Evolutionary conservation across 305 asterid genomes (phyloP).

Genomic region (Stenogyne calaminthoides): DNA sequence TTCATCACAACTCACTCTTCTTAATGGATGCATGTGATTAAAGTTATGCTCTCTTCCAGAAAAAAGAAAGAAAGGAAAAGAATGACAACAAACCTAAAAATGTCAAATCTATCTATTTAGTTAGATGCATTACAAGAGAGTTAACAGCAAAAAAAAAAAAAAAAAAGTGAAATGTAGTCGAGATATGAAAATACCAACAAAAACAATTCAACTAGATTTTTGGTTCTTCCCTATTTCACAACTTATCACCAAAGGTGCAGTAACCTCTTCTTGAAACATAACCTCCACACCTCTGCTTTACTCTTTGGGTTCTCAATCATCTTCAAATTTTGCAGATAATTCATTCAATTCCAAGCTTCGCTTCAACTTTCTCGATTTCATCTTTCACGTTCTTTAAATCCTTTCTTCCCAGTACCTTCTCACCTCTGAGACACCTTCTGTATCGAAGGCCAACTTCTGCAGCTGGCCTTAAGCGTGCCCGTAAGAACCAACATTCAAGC

Average conservation of each 20-base stretch:
- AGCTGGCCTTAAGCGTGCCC: constrained; percentile 60
- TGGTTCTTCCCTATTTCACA: neutral
- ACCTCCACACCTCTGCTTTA: constrained; percentile 66
- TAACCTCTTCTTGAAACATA: constrained; percentile 72
- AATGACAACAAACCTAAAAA: too few species aligned
- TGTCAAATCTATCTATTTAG: too few species aligned
- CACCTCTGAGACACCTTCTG: constrained; percentile 58
- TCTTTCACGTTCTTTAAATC: constrained; percentile 47
- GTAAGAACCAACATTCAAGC: constrained; percentile 72
- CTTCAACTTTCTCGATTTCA: constrained; percentile 57
- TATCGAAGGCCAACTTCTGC: constrained; percentile 59
- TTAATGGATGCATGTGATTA: too few species aligned
- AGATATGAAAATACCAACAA: neutral
- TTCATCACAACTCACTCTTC: too few species aligned
- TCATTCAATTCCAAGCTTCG: constrained; percentile 66
- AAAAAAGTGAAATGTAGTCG: too few species aligned
- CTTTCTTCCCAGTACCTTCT: constrained; percentile 61
- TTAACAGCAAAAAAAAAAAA: too few species aligned
- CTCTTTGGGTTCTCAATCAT: constrained; percentile 49
- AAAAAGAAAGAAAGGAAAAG: too few species aligned
- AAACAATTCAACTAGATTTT: neutral
- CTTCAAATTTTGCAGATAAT: constrained; percentile 42
- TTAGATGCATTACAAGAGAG: too few species aligned
- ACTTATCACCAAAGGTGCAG: constrained; percentile 67
- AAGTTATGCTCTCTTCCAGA: too few species aligned